These are phyloP conservation scores for Haplosporangium sp. DNA, from an alignment of 371 early-diverging fungal species.

Conservation along the genomic window DNA sequence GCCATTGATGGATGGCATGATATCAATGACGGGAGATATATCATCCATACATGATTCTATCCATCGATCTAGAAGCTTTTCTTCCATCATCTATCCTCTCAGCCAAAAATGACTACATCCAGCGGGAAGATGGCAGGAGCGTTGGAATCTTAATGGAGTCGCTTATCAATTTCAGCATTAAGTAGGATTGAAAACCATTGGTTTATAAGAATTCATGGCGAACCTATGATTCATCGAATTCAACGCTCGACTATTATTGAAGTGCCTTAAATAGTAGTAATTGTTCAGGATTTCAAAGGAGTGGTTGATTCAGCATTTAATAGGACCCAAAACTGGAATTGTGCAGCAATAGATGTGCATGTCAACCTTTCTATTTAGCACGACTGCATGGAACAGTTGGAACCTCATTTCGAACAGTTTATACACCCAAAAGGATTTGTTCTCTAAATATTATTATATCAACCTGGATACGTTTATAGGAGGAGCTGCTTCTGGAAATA, in stretches of 20 bases:
- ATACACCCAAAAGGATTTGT: neutral
- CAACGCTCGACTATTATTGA: too few species aligned
- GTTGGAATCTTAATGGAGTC: neutral
- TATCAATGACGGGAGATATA: neutral
- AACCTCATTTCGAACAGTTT: too few species aligned
- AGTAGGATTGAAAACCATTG: neutral
- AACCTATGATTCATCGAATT: constrained; percentile 19
- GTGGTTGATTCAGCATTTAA: neutral
- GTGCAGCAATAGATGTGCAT: neutral
- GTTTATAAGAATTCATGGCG: constrained; percentile 13
- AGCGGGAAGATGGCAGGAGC: neutral
- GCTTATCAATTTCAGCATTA: neutral
- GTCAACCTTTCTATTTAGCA: neutral
- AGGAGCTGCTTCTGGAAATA: constrained; percentile 89
- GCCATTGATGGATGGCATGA: too few species aligned
- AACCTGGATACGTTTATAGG: constrained; percentile 23
- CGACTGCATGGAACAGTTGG: too few species aligned
- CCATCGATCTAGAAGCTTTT: constrained; percentile 9
- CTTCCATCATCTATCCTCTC: neutral
- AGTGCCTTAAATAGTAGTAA: neutral
- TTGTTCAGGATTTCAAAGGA: neutral
- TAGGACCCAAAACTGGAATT: too few species aligned
- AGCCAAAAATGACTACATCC: neutral
- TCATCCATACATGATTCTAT: constrained; percentile 1
- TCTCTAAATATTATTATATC: neutral